A percentile compares a stretch with the other conserved stretches of the same genome.
Evolutionary conservation across 805 yeast genomes (phyloP).

Genomic region (Maudiozyma turicensis): DNA sequence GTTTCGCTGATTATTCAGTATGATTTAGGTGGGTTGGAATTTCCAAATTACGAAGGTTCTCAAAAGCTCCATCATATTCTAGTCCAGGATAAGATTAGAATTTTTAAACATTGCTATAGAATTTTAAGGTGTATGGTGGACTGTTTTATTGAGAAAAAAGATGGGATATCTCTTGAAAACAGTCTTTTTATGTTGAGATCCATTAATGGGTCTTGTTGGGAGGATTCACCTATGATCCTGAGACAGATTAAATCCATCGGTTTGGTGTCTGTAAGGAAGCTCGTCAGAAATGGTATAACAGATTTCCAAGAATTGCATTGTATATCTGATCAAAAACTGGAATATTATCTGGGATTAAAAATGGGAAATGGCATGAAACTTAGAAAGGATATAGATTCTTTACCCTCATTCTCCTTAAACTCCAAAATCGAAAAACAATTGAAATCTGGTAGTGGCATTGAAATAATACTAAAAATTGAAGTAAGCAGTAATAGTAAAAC

Average conservation of each 20-base stretch:
- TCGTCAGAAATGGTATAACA: slow-evolving; percentile 30
- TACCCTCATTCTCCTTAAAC: slow-evolving; percentile 32
- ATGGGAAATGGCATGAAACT: slow-evolving; percentile 35
- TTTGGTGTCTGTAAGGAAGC: slow-evolving; percentile 30
- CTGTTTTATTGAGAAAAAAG: slow-evolving; percentile 33
- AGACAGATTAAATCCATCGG: slow-evolving; percentile 42
- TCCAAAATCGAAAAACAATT: slow-evolving; percentile 11
- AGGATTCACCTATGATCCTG: slow-evolving; percentile 35
- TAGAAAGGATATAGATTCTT: slow-evolving; percentile 22
- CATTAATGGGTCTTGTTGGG: slow-evolving; percentile 42
- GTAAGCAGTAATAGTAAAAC: slow-evolving; percentile 15
- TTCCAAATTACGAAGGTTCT: slow-evolving; percentile 36
- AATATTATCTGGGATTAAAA: slow-evolving; percentile 32
- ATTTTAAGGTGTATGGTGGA: slow-evolving; percentile 38
- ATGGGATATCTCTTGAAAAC: slow-evolving; percentile 33
- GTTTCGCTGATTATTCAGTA: slow-evolving; percentile 37
- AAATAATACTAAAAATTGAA: slow-evolving; percentile 15
- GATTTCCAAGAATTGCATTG: slow-evolving; percentile 26
- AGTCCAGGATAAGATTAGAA: slow-evolving; percentile 35
- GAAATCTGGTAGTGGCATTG: slow-evolving; percentile 2
- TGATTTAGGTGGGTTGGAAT: slow-evolving; percentile 42
- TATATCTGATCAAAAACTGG: slow-evolving; percentile 30
- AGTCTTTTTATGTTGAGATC: slow-evolving; percentile 34
- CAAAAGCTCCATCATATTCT: slow-evolving; percentile 32
- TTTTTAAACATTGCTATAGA: slow-evolving; percentile 36